phyloP scores from a whole-genome alignment of 2,329 filamentous ascomycete genomes.

The Colletotrichum sublineola region DNA sequence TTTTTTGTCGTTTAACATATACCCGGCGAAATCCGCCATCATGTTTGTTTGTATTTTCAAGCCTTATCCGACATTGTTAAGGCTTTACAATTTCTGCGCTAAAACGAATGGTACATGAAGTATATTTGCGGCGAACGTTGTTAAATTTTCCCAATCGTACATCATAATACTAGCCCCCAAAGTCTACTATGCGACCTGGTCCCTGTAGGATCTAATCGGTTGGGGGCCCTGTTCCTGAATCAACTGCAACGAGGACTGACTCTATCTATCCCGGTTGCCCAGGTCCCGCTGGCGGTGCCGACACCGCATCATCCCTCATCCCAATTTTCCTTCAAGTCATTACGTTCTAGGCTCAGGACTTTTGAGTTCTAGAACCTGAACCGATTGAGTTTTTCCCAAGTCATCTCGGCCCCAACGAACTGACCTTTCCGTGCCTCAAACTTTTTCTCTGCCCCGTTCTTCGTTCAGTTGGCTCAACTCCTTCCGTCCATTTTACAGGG shows the following conservation, averaged over 20 bases:
- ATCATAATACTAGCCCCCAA: neutral
- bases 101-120: constrained; percentile 32
- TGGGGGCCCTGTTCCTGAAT: constrained; percentile 7
- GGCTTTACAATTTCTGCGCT: constrained; percentile 2
- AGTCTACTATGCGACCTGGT: neutral
- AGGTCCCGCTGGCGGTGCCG: neutral
- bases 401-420: neutral
- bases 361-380: neutral
- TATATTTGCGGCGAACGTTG: neutral
- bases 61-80: neutral
- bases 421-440: neutral
- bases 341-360: neutral
- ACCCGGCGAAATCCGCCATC: constrained; percentile 42
- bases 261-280: constrained; percentile 7
- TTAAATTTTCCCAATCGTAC: neutral
- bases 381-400: neutral
- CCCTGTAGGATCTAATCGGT: constrained; percentile 17
- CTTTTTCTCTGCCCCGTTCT: neutral
- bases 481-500: neutral
- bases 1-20: constrained; percentile 38
- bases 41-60: constrained; percentile 28
- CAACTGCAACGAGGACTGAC: constrained; percentile 25
- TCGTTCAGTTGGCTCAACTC: neutral
- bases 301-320: neutral
- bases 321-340: neutral